These are phyloP conservation scores for Torulaspora globosa DNA, from an alignment of 1,139 yeast species.

Conservation along the genomic window DNA sequence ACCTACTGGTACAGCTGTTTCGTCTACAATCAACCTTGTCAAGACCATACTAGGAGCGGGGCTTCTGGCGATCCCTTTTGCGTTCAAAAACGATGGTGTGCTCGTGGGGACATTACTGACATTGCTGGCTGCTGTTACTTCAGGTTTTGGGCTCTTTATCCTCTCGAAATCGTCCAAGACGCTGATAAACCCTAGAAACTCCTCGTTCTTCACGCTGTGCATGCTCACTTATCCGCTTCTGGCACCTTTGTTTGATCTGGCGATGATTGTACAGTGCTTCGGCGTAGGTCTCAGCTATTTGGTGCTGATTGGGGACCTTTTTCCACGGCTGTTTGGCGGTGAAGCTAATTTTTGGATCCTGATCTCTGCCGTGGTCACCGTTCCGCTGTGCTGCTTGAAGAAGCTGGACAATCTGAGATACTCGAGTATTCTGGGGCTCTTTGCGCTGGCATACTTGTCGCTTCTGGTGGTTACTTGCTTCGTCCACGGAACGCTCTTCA, in stretches of 20 bases:
- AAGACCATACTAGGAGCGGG: conserved; percentile 90
- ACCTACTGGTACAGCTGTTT: conserved; percentile 36
- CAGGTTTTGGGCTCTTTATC: conserved; percentile 74
- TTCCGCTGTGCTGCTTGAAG: conserved; percentile 72
- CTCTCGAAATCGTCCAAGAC: conserved; percentile 67
- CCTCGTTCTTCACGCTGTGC: conserved; percentile 84
- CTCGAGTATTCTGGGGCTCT: conserved; percentile 78
- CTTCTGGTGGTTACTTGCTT: conserved; percentile 63
- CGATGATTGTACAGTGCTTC: conserved; percentile 86
- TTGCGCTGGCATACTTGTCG: conserved; percentile 74
- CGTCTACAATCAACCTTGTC: conserved; percentile 56
- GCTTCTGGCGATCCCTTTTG: conserved; percentile 85
- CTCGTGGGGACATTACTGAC: conserved; percentile 63
- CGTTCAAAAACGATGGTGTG: conserved; percentile 81
- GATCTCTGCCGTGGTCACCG: conserved; percentile 54
- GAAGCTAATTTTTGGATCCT: conserved; percentile 59
- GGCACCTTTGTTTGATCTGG: conserved; percentile 76
- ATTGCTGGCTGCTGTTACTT: conserved; percentile 67
- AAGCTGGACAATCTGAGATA: conserved; percentile 80
- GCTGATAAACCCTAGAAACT: conserved; percentile 64
- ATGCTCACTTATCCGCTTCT: conserved; percentile 80
- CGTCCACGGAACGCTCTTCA: conserved; percentile 44
- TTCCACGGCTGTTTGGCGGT: conserved; percentile 59
- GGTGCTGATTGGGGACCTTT: conserved; percentile 83
- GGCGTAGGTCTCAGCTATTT: conserved; percentile 90